phyloP scores from a whole-genome alignment of 495 filamentous ascomycete genomes.

The Lepidopterella palustris region DNA sequence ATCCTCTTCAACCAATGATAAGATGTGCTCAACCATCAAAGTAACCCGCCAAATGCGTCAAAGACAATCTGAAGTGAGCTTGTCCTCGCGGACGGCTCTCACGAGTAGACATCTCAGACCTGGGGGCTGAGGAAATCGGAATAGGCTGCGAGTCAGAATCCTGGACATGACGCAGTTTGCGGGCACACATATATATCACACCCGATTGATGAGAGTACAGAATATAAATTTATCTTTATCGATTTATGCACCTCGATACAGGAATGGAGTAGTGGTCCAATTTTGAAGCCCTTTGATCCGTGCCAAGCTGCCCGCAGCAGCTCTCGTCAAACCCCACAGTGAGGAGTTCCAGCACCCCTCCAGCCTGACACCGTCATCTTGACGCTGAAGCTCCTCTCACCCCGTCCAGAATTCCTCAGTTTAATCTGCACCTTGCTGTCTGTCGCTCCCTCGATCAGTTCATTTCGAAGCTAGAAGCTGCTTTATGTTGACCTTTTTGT shows the following conservation, averaged over 20 bases:
- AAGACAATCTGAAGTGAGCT: conserved; percentile 8
- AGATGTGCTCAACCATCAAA: too few species aligned
- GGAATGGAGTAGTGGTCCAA: too few species aligned
- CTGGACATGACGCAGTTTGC: conserved; percentile 13
- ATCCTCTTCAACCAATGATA: conserved; percentile 10
- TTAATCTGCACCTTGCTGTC: background rate
- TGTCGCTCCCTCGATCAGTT: background rate
- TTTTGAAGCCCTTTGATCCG: too few species aligned
- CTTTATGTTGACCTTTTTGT: background rate
- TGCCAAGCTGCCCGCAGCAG: too few species aligned
- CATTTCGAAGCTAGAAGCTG: background rate
- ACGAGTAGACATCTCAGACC: conserved; percentile 16
- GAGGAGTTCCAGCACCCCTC: background rate
- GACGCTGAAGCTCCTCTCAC: background rate
- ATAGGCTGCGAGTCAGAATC: conserved; percentile 27
- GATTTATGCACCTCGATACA: too few species aligned
- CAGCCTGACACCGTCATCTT: background rate
- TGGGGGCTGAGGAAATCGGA: conserved; percentile 1
- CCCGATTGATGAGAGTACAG: background rate
- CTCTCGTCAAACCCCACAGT: background rate
- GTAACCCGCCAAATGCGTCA: too few species aligned
- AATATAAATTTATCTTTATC: background rate
- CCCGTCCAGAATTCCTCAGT: background rate
- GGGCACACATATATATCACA: background rate
- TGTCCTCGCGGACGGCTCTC: conserved; percentile 13